phyloP scores from a whole-genome alignment of 179 eudicot species.

The Heliamphora pulchella region DNA sequence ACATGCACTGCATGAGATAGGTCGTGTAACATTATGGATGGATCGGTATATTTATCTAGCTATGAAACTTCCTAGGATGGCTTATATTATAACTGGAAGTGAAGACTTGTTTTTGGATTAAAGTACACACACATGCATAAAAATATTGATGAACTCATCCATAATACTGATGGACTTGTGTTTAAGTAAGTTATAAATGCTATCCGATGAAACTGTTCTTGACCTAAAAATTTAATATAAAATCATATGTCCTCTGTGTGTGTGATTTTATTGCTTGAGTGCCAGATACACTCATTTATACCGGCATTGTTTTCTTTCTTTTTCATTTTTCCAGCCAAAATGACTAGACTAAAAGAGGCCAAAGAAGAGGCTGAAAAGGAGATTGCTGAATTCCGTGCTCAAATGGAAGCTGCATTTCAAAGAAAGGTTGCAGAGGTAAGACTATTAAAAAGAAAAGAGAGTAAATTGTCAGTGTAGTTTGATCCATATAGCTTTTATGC shows the following conservation, averaged over 20 bases:
- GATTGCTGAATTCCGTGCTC: constrained; percentile 79
- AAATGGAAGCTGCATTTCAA: constrained; percentile 75
- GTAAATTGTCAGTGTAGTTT: not conserved
- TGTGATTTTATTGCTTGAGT: not conserved
- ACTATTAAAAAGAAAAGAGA: not conserved
- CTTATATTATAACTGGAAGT: not conserved
- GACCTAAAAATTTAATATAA: not conserved
- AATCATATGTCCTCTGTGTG: not conserved
- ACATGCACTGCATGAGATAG: not conserved
- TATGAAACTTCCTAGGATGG: not conserved
- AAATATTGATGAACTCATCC: not conserved
- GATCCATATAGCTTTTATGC: too few species aligned
- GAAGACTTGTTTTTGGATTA: not conserved
- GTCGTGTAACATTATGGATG: not conserved
- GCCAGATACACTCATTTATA: not conserved
- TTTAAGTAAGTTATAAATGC: not conserved
- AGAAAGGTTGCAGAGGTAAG: constrained; percentile 74
- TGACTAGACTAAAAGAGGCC: constrained; percentile 86
- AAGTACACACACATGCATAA: not conserved
- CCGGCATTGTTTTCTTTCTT: not conserved
- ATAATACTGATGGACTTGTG: not conserved
- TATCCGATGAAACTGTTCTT: constrained; percentile 3
- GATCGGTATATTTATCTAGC: not conserved
- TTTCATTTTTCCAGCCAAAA: constrained; percentile 43
- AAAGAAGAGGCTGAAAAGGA: constrained; percentile 96